phyloP scores from a whole-genome alignment of 352 stramenopile genomes.

The Aphanomyces invadans region DNA sequence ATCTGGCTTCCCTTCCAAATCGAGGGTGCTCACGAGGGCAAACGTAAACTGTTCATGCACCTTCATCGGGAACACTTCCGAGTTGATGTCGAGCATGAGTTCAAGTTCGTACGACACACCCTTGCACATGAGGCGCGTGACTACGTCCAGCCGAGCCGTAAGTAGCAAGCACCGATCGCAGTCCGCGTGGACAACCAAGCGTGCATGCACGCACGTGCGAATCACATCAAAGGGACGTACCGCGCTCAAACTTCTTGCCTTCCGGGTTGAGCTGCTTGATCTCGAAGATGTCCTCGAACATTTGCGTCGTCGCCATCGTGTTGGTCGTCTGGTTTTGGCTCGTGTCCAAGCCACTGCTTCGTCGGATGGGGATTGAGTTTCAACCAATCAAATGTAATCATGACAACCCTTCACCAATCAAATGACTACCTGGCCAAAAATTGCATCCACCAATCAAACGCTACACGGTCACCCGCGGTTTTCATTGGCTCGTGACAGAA shows the following conservation, averaged over 20 bases:
- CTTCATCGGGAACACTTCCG: slow-evolving; percentile 93
- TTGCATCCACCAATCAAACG: background rate
- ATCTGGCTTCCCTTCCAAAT: slow-evolving; percentile 94
- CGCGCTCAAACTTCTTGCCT: slow-evolving; percentile 96
- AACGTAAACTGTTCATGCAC: slow-evolving; percentile 96
- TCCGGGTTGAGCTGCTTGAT: slow-evolving; percentile 95
- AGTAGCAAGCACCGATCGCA: background rate
- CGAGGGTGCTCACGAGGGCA: slow-evolving; percentile 92
- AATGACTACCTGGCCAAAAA: background rate
- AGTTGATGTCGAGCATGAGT: slow-evolving; percentile 97
- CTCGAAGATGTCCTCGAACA: slow-evolving; percentile 99
- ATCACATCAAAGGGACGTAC: slow-evolving; percentile 29
- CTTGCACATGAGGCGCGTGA: slow-evolving; percentile 94
- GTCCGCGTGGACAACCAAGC: background rate
- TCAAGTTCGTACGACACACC: slow-evolving; percentile 97
- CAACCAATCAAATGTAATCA: slow-evolving; percentile 9
- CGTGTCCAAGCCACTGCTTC: background rate
- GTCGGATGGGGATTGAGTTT: slow-evolving; percentile 1
- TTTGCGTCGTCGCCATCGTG: slow-evolving; percentile 65
- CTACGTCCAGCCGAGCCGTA: slow-evolving; percentile 62
- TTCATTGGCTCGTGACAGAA: background rate
- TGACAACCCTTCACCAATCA: background rate
- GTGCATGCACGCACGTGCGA: background rate
- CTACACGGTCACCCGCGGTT: background rate
- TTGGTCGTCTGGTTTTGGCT: background rate